Evolutionary conservation across 2,329 filamentous ascomycete species (phyloP), one percentile per base, ranked within the genome.

Genomic region (Fusarium papillatum): DNA sequence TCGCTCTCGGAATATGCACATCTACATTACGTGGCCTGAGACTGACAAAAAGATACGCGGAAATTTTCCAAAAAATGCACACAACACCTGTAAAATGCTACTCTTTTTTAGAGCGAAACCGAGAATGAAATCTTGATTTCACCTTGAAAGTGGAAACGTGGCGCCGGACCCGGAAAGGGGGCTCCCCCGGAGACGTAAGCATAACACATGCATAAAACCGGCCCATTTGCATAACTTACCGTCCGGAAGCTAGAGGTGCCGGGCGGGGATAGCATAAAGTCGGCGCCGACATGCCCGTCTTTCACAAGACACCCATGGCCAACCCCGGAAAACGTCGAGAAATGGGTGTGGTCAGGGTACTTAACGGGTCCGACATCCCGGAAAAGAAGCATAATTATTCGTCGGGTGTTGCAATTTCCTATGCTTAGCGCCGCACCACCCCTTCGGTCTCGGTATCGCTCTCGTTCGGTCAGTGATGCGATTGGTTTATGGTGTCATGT

Each of bases 211-310:
- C 64, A 76, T 19, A 76, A 76, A 29, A 31, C 22, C 64, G 46
- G 63, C 1, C 0, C 1, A 29, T 1, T 1, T 76, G 71, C 74
- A 76, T 43, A 76, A 70, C 17, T 53, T 13, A 24, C 59, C 68
- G 38, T 19, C 60, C 74, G 74, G 74, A 68, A 26, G 11, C 7
- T 48, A 10, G 4, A 17, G 22, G 11, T 70, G 26, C 74, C 71
- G 74, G 31, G 62, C 61, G 74, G 74, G 48, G 41, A 50, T 43
- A 55, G 68, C 74, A 76, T 64, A 76, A 75, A 64, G 43, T n/a
- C 66, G 62, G 57, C 41, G 55, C 50, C 48, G 39, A 16, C 55
- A 24, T 14, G 11, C 24, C 10, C 36, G n/a, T 57, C 53, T 24
- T 57, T 16, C 16, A 11, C 26, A 13, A 17, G 46, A 46, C n/a